These are phyloP conservation scores for Raddia distichophylla DNA, from an alignment of 176 grass and related monocot genomes.

Conservation along the genomic window DNA sequence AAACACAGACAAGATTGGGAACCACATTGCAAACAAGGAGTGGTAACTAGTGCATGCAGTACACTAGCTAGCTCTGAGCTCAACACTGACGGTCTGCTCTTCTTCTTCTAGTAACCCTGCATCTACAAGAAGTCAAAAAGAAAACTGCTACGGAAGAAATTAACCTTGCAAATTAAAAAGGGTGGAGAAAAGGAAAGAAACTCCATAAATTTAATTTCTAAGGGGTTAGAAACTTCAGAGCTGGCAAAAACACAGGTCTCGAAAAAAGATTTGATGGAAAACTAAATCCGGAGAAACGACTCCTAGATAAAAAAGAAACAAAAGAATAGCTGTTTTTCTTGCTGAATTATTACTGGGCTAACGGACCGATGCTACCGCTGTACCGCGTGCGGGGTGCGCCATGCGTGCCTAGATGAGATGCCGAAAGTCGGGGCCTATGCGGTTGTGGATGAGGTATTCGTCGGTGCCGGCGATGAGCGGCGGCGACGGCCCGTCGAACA, in stretches of 20 bases:
- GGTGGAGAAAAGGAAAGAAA: constrained; percentile 22
- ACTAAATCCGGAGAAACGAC: constrained; percentile 50
- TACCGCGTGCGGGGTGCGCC: not conserved
- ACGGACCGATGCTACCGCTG: constrained; percentile 33
- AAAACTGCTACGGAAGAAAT: constrained; percentile 33
- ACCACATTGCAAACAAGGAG: constrained; percentile 30
- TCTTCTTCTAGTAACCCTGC: constrained; percentile 49
- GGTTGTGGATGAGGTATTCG: constrained; percentile 77
- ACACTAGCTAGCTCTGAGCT: not conserved
- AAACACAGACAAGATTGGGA: constrained; percentile 58
- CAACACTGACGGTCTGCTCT: constrained; percentile 43
- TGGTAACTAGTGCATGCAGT: not conserved
- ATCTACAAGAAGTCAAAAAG: constrained; percentile 33
- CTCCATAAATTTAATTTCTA: constrained; percentile 67
- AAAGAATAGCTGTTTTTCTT: constrained; percentile 40
- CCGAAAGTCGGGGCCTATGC: constrained; percentile 63
- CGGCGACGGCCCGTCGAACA: constrained; percentile 50
- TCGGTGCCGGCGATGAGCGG: constrained; percentile 42
- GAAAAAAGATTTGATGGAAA: constrained; percentile 32
- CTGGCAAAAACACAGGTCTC: constrained; percentile 44
- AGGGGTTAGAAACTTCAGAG: constrained; percentile 51
- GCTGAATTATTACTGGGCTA: constrained; percentile 64
- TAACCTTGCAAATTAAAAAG: not conserved
- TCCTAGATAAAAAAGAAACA: constrained; percentile 33
- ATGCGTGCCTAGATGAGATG: constrained; percentile 67